phyloP scores from a whole-genome alignment of 148 eudicot genomes.

The Rhododendron vialii region DNA sequence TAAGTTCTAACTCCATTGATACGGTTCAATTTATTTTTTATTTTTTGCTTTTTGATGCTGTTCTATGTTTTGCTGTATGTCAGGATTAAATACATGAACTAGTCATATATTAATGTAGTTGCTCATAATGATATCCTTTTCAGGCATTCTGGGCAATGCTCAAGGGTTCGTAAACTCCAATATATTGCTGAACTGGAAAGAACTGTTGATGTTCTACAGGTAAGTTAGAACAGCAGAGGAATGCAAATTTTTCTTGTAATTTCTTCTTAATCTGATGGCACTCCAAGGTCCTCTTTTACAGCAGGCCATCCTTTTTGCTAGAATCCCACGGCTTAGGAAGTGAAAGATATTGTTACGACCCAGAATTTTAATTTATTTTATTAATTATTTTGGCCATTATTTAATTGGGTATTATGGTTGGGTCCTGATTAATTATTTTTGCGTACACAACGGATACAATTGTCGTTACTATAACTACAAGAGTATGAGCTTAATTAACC shows the following conservation, averaged over 20 bases:
- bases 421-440: too few relatives aligned
- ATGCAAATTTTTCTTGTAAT: neutral
- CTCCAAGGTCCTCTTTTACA: neutral
- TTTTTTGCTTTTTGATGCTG: neutral
- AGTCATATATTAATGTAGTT: neutral
- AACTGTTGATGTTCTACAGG: slow-evolving; percentile 57
- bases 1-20: neutral
- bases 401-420: too few relatives aligned
- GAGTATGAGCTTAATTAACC: too few relatives aligned
- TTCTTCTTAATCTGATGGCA: neutral
- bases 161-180: slow-evolving; percentile 74
- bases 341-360: too few relatives aligned
- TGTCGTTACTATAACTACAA: too few relatives aligned
- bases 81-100: neutral
- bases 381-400: too few relatives aligned
- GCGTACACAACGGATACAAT: too few relatives aligned
- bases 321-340: neutral
- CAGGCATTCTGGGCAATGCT: slow-evolving; percentile 73
- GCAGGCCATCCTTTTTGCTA: too few relatives aligned
- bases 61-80: neutral
- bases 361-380: too few relatives aligned
- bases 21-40: neutral
- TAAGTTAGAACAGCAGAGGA: slow-evolving; percentile 14
- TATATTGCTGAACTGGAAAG: slow-evolving; percentile 79
- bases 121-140: slow-evolving; percentile 5